phyloP scores from a whole-genome alignment of 176 grass and related monocot species.

The Aegilops longissima region DNA sequence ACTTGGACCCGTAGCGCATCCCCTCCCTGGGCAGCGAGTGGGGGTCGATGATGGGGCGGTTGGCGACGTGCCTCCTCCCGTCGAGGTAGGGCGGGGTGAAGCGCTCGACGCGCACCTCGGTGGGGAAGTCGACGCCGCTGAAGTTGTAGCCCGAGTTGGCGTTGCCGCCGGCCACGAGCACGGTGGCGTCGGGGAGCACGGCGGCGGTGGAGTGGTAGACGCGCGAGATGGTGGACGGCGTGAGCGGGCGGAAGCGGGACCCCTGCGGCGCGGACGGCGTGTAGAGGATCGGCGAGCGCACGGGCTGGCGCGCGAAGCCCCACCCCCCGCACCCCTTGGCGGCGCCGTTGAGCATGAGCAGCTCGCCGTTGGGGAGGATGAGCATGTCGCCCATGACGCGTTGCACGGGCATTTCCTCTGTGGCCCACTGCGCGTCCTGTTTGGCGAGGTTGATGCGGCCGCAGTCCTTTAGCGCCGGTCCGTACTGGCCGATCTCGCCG shows the following conservation, averaged over 20 bases:
- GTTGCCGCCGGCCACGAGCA: slow-evolving; percentile 86
- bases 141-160: slow-evolving; percentile 72
- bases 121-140: slow-evolving; percentile 59
- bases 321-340: slow-evolving; percentile 66
- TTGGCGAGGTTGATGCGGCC: slow-evolving; percentile 49
- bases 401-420: slow-evolving; percentile 64
- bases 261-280: slow-evolving; percentile 18
- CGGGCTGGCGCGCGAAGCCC: slow-evolving; percentile 57
- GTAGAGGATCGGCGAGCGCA: slow-evolving; percentile 66
- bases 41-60: slow-evolving; percentile 44
- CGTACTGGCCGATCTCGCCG: slow-evolving; percentile 48
- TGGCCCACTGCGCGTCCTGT: slow-evolving; percentile 44
- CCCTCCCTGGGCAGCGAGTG: not conserved
- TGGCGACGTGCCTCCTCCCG: not conserved
- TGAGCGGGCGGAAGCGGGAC: slow-evolving; percentile 53
- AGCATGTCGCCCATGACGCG: slow-evolving; percentile 94
- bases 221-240: slow-evolving; percentile 44
- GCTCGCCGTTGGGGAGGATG: slow-evolving; percentile 71
- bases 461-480: slow-evolving; percentile 55
- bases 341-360: slow-evolving; percentile 75
- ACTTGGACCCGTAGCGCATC: slow-evolving; percentile 45
- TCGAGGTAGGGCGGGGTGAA: slow-evolving; percentile 74
- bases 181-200: slow-evolving; percentile 74
- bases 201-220: slow-evolving; percentile 86
- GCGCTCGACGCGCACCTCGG: slow-evolving; percentile 82